phyloP scores from a whole-genome alignment of 495 filamentous ascomycete genomes.

The Aspergillus steynii region DNA sequence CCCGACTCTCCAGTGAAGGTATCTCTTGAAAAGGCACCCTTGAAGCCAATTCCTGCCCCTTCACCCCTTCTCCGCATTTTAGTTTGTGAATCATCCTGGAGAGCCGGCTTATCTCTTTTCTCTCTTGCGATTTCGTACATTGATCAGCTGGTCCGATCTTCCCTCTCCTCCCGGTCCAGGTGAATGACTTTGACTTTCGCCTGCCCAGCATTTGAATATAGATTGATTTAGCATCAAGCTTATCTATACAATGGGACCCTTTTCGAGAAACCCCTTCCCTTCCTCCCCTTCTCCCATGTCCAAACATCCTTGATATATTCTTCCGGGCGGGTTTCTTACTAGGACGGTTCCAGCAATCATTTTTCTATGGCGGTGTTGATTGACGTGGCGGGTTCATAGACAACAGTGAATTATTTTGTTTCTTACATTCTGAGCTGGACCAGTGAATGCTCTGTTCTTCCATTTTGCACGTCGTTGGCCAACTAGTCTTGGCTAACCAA shows the following conservation, averaged over 20 bases:
- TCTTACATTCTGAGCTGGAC: neutral
- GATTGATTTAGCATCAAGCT: neutral
- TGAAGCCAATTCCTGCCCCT: neutral
- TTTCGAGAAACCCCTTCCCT: neutral
- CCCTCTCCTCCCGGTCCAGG: neutral
- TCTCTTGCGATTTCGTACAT: constrained; percentile 5
- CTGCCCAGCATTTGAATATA: neutral
- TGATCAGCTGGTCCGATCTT: constrained; percentile 25
- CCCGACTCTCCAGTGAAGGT: neutral
- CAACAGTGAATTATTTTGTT: constrained; percentile 19
- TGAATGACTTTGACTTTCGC: neutral
- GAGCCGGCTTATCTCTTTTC: constrained; percentile 6
- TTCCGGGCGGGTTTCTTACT: constrained; percentile 20
- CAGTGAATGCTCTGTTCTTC: neutral
- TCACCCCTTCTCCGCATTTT: neutral
- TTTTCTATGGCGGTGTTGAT: constrained; percentile 8
- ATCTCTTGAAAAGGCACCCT: neutral
- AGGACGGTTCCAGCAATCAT: neutral
- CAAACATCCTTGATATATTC: constrained; percentile 8
- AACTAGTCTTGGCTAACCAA: too few relatives aligned
- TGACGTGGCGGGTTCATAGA: constrained; percentile 27
- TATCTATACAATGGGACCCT: neutral
- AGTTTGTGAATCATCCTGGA: constrained; percentile 1
- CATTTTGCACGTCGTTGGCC: neutral
- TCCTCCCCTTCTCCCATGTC: neutral